Evolutionary conservation across 192 early-diverging fungal genomes (phyloP).

Genomic region (Pilobolus umbonatus): DNA sequence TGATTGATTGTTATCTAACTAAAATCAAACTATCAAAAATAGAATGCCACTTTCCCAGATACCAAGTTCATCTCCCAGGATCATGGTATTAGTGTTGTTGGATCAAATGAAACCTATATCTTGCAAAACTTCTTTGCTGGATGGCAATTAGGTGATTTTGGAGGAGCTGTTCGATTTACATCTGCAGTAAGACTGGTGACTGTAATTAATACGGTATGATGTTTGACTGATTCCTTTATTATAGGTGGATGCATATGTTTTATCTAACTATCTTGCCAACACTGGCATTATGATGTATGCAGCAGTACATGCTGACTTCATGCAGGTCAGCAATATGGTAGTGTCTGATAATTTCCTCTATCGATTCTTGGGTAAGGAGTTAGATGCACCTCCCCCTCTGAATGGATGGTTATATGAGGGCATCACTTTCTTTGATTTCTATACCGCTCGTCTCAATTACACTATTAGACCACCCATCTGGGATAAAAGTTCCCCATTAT

Average conservation of each 20-base stretch:
- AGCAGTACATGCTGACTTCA: conserved; percentile 23
- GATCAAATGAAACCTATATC: conserved; percentile 23
- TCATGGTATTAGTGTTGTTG: conserved; percentile 26
- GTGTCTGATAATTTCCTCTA: conserved; percentile 25
- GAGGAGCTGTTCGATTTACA: conserved; percentile 23
- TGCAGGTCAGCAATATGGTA: conserved; percentile 21
- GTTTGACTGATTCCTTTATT: not conserved
- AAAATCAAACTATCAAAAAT: not conserved
- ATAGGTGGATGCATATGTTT: conserved; percentile 22
- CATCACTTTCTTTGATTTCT: conserved; percentile 29
- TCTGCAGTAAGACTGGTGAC: conserved; percentile 19
- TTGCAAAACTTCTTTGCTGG: conserved; percentile 26
- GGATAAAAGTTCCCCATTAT: conserved; percentile 9
- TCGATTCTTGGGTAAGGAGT: conserved; percentile 11
- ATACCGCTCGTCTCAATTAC: conserved; percentile 20
- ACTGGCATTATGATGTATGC: conserved; percentile 27
- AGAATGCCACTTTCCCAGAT: conserved; percentile 29
- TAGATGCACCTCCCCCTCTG: conserved; percentile 7
- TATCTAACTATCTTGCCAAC: conserved; percentile 26
- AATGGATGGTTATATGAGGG: conserved; percentile 26
- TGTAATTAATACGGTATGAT: too few relatives aligned
- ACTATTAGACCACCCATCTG: conserved; percentile 21
- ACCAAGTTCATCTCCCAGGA: conserved; percentile 16
- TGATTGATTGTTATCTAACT: not conserved
- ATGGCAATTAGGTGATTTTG: conserved; percentile 25